Percentiles rank a stretch among this genome's conserved stretches.
These are phyloP conservation scores for Nannochloropsis salina DNA, from an alignment of 108 stramenopile species.

Conservation along the genomic window DNA sequence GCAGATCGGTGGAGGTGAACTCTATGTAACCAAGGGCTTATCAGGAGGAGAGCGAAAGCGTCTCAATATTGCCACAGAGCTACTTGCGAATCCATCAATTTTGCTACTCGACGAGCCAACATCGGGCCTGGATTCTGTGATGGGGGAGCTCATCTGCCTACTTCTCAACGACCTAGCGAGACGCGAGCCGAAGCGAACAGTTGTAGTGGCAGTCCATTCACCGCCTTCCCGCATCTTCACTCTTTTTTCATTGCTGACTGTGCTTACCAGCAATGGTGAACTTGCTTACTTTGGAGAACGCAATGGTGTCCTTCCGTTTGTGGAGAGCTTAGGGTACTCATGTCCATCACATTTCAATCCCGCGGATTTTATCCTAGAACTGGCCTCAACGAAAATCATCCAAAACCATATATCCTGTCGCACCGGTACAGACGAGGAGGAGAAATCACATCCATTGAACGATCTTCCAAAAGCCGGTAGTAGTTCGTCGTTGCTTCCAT, in stretches of 20 bases:
- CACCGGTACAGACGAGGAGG: background rate
- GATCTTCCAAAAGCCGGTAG: background rate
- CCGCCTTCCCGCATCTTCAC: background rate
- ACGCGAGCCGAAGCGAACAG: background rate
- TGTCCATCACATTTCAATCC: background rate
- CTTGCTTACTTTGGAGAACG: slow-evolving; percentile 12
- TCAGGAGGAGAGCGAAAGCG: slow-evolving; percentile 18
- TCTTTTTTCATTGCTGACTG: slow-evolving; percentile 7
- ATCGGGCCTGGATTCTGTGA: background rate
- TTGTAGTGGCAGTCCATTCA: background rate
- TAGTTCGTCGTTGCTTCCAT: background rate
- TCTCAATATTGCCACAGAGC: slow-evolving; percentile 14
- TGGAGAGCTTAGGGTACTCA: background rate
- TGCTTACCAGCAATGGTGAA: background rate
- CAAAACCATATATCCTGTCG: background rate
- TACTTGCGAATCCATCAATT: slow-evolving; percentile 18
- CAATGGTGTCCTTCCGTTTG: background rate
- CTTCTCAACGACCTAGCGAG: background rate
- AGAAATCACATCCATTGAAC: background rate
- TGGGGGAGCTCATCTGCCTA: background rate
- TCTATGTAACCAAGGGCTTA: background rate
- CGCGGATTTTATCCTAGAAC: background rate
- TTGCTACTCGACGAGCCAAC: slow-evolving; percentile 34
- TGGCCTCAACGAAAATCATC: background rate
- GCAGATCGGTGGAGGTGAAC: background rate